Conservation (phyloP, 2,329 filamentous ascomycete species). For the Trichophyton schoenleinii region DNA sequence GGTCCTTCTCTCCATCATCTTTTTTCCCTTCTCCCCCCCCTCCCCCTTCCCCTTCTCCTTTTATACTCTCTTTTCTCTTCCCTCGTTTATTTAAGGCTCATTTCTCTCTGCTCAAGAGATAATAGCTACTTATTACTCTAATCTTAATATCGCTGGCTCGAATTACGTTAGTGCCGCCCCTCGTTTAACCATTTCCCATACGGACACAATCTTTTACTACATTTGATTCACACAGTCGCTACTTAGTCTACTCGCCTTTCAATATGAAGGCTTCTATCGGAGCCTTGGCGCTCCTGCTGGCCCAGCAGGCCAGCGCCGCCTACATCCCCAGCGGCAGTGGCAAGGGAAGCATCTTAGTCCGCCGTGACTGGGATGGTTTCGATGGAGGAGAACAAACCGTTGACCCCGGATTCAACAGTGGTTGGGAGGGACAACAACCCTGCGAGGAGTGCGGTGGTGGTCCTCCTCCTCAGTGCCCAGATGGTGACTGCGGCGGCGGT, state of each 20-base stretch:
- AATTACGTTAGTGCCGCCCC: constrained; percentile 8
- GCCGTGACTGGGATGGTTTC: neutral
- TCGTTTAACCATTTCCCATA: neutral
- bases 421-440: too few species aligned
- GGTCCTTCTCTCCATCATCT: neutral
- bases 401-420: too few species aligned
- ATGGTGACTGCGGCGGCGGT: neutral
- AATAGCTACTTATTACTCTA: constrained; percentile 2
- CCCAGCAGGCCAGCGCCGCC: constrained; percentile 18
- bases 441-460: too few species aligned
- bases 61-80: neutral
- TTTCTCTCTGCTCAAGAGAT: neutral
- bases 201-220: neutral
- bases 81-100: neutral
- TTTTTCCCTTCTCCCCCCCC: neutral
- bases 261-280: constrained; percentile 16
- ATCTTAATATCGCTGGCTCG: constrained; percentile 13
- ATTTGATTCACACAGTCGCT: neutral
- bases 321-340: neutral
- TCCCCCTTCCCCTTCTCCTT: neutral
- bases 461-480: too few species aligned
- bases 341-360: neutral
- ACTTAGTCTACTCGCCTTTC: neutral
- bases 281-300: constrained; percentile 14
- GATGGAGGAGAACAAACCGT: neutral